Evolutionary conservation across 2,329 filamentous ascomycete species (phyloP), one percentile per base, ranked within the genome.

Genomic region (Fusarium sp.): DNA sequence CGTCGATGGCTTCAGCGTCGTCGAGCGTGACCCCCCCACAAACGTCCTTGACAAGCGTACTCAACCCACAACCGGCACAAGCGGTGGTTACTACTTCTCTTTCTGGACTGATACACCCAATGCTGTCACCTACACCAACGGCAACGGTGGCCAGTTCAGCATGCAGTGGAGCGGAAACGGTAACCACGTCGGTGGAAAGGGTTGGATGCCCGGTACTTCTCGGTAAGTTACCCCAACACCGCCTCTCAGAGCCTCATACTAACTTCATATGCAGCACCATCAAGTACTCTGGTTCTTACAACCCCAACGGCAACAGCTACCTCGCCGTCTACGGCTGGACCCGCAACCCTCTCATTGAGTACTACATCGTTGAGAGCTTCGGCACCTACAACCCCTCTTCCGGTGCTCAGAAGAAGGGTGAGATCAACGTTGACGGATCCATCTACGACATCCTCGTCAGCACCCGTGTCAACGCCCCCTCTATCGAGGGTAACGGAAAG

Each of bases 81-180:
- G 78, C 72, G 81, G 83, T 55, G 85, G 85, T 14, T 77, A 45
- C 75, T 87, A 82, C 75, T 87, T 84, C 68, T 85, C 82, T 7
- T 87, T 82, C 79, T 86, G 85, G 85, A 84, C 84, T 50, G 84
- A 86, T 46, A 83, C 82, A 3, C 83, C 79, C 47, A 83, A 80
- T 25, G 75, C 73, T 20, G 84, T 85, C 14, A 83, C 79, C 35
- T 87, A 86, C 77, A 84, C 75, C 59, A 87, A 87, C 75, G 80
- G 81, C 4, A 73, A 75, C 9, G 80, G 72, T 6, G 86, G 85
- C 2, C 75, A 79, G 33, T 88, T 87, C 80, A 82, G 60, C 80
- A 84, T 77, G 47, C 36, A 46, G 13, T 89, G 86, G 87, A 76
- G 68, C 46, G 81, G 81, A 50, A 65, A 65, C 35, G 73, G 73